Percentiles rank a stretch among this genome's conserved stretches.
These are phyloP conservation scores for Phytophthora colocasiae DNA, from an alignment of 352 stramenopile genomes.

Conservation along the genomic window DNA sequence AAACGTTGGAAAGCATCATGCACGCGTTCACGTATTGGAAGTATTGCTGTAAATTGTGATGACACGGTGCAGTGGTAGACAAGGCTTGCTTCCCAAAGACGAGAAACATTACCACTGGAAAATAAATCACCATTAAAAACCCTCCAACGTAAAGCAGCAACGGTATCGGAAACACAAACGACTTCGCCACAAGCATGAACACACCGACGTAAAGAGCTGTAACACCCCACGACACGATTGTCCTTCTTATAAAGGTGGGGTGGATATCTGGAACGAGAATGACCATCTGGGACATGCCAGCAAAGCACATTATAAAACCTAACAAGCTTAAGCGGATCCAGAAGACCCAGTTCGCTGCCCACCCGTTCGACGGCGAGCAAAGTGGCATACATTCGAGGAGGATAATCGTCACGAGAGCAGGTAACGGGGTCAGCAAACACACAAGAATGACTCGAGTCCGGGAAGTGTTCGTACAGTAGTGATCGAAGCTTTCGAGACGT, in stretches of 20 bases:
- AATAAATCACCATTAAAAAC: background rate
- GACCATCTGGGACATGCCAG: background rate
- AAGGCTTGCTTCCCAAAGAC: background rate
- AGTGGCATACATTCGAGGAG: slow-evolving; percentile 25
- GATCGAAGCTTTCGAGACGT: slow-evolving; percentile 10
- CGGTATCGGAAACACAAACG: background rate
- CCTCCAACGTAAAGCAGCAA: background rate
- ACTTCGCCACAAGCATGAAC: background rate
- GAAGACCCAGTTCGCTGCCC: slow-evolving; percentile 6
- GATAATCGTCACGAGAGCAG: slow-evolving; percentile 3
- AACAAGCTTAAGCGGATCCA: background rate
- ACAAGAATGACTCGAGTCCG: slow-evolving; percentile 14
- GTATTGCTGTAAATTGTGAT: background rate
- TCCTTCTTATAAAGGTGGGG: background rate
- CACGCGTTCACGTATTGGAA: background rate
- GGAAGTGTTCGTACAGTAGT: slow-evolving; percentile 10
- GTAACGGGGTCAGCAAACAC: slow-evolving; percentile 14
- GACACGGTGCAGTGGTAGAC: background rate
- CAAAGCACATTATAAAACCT: background rate
- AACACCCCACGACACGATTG: background rate
- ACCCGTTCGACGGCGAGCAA: background rate
- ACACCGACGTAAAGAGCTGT: background rate
- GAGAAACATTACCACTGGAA: background rate
- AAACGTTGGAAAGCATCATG: slow-evolving; percentile 1
- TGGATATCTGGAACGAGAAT: background rate